Evolutionary conservation across 371 early-diverging fungal genomes (phyloP).

Genomic region (Synchytrium microbalum): DNA sequence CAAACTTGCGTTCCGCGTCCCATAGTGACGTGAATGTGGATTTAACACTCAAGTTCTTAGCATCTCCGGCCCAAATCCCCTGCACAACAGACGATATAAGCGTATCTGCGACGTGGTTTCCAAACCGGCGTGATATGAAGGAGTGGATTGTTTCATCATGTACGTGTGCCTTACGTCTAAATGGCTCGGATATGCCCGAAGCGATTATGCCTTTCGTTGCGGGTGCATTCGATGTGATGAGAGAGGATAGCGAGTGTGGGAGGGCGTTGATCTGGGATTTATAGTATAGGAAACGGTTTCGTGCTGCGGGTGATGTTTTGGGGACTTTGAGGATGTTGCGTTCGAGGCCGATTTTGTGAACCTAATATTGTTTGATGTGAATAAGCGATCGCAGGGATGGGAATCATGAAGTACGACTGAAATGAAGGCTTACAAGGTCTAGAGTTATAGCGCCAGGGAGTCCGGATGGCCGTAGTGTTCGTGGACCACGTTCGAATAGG

Average conservation of each 20-base stretch:
- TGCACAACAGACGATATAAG: slow-evolving; percentile 81
- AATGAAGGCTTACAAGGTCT: slow-evolving; percentile 55
- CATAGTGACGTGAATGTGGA: slow-evolving; percentile 58
- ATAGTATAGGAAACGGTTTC: slow-evolving; percentile 74
- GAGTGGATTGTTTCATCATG: slow-evolving; percentile 65
- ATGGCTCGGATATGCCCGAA: slow-evolving; percentile 36
- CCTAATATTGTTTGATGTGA: slow-evolving; percentile 38
- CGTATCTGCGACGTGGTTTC: slow-evolving; percentile 52
- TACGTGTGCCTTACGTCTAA: slow-evolving; percentile 12
- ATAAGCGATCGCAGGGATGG: neutral
- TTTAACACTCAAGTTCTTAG: slow-evolving; percentile 59
- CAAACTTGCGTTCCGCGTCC: slow-evolving; percentile 56
- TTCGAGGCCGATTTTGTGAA: slow-evolving; percentile 53
- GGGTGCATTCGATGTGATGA: slow-evolving; percentile 36
- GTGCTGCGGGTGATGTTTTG: slow-evolving; percentile 62
- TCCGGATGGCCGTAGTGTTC: slow-evolving; percentile 77
- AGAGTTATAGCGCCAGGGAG: slow-evolving; percentile 61
- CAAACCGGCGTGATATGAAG: slow-evolving; percentile 72
- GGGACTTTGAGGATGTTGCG: slow-evolving; percentile 50
- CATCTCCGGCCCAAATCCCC: slow-evolving; percentile 91
- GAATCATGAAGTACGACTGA: neutral
- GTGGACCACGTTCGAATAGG: slow-evolving; percentile 78
- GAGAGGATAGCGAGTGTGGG: slow-evolving; percentile 42
- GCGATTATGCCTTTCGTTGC: slow-evolving; percentile 41
- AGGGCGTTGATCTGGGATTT: slow-evolving; percentile 55